Percentiles rank a stretch among this genome's conserved stretches.
Evolutionary conservation across 352 stramenopile genomes (phyloP).

Genomic region (Paralagenidium karlingii): DNA sequence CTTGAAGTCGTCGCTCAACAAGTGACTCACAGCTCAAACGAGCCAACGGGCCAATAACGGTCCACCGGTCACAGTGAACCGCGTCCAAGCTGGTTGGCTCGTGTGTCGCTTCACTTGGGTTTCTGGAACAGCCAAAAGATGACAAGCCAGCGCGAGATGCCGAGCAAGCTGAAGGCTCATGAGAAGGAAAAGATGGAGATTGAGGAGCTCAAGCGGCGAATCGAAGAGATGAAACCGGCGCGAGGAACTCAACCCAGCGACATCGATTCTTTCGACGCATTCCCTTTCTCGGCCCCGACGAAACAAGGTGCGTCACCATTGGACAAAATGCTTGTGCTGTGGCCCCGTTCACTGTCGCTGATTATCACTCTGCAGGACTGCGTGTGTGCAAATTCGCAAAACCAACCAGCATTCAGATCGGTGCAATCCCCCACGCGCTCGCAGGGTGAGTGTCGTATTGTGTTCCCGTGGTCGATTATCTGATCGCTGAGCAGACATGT

Average conservation of each 20-base stretch:
- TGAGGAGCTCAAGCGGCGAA: conserved; percentile 40
- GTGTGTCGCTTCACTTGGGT: no score
- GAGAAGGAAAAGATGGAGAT: conserved; percentile 64
- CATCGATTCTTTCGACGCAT: conserved; percentile 65
- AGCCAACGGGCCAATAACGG: no score
- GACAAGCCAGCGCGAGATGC: no score
- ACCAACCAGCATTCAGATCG: conserved; percentile 85
- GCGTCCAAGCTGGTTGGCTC: no score
- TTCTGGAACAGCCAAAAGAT: no score
- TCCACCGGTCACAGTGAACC: no score
- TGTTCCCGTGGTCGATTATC: background rate
- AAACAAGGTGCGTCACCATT: conserved; percentile 16
- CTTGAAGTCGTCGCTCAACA: no score
- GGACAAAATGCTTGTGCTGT: background rate
- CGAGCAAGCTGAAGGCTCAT: no score
- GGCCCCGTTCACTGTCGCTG: background rate
- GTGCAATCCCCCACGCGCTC: conserved; percentile 77
- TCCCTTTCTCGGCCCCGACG: conserved; percentile 74
- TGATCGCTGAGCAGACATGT: conserved; percentile 1
- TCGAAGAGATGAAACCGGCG: conserved; percentile 57
- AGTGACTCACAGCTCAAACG: no score
- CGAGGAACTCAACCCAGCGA: conserved; percentile 67
- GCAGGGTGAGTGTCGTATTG: conserved; percentile 15
- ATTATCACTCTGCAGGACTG: conserved; percentile 11
- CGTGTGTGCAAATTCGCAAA: conserved; percentile 70